These are phyloP conservation scores for Penicillium pulvis DNA, from an alignment of 495 filamentous ascomycete species.

Conservation along the genomic window DNA sequence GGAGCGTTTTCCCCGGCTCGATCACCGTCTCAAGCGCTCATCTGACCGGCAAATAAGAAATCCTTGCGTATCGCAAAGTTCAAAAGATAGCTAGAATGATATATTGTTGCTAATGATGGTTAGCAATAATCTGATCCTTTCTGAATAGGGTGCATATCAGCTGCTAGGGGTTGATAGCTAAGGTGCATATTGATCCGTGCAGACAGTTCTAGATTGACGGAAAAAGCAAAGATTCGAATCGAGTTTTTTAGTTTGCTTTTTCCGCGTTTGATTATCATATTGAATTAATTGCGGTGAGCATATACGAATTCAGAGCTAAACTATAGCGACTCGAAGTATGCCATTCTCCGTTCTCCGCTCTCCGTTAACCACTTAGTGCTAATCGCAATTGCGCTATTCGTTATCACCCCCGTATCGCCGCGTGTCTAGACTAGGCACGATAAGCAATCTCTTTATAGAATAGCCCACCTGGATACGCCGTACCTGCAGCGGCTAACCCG, in stretches of 20 bases:
- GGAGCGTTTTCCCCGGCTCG: conserved; percentile 11
- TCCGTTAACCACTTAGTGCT: not conserved
- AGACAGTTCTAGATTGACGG: conserved; percentile 9
- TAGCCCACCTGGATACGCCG: not conserved
- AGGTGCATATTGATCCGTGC: not conserved
- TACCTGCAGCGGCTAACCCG: conserved; percentile 9
- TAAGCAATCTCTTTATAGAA: conserved; percentile 7
- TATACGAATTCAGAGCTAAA: not conserved
- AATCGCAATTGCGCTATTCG: conserved; percentile 17
- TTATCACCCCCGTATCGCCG: conserved; percentile 20
- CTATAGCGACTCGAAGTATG: not conserved
- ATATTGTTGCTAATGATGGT: conserved; percentile 24
- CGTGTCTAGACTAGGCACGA: not conserved
- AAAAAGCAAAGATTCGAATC: conserved; percentile 3
- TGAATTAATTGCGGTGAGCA: not conserved
- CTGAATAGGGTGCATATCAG: conserved; percentile 20
- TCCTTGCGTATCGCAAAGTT: not conserved
- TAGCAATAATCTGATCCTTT: conserved; percentile 15
- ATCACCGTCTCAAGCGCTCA: not conserved
- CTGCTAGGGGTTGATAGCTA: conserved; percentile 9
- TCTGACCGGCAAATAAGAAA: not conserved
- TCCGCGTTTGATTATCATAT: not conserved
- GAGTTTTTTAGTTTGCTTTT: not conserved
- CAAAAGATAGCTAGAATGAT: not conserved
- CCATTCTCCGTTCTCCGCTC: not conserved